Conservation (phyloP, 2,329 filamentous ascomycete species). For the Penicillium sp. region DNA sequence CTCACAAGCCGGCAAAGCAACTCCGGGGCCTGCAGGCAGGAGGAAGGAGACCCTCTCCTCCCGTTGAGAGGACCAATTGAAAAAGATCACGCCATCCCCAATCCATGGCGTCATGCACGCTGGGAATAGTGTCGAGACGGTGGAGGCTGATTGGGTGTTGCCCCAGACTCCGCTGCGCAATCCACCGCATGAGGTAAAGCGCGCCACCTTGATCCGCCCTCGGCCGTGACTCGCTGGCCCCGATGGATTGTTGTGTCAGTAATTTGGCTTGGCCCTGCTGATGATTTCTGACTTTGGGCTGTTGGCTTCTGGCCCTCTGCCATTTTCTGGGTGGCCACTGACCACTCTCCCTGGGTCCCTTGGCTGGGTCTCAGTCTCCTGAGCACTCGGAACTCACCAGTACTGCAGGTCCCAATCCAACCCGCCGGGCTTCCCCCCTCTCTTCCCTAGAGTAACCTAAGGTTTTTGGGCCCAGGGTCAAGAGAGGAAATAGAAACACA, state of each 20-base stretch:
- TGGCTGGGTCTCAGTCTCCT: background rate
- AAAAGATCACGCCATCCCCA: conserved; percentile 27
- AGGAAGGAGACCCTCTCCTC: background rate
- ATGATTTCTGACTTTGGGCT: background rate
- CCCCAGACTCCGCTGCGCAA: conserved; percentile 28
- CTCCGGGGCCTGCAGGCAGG: conserved; percentile 22
- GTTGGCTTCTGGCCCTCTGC: conserved; percentile 1
- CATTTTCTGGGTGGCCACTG: background rate
- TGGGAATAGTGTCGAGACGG: conserved; percentile 31
- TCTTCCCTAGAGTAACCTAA: background rate
- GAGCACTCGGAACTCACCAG: conserved; percentile 1
- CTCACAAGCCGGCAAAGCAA: conserved; percentile 13
- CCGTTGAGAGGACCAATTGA: conserved; percentile 18
- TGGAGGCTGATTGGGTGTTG: conserved; percentile 22
- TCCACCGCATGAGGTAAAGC: conserved; percentile 29
- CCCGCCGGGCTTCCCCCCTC: background rate
- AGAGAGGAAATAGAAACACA: background rate
- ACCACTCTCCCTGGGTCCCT: background rate
- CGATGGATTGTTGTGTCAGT: background rate
- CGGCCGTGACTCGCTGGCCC: conserved; percentile 14
- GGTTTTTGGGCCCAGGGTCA: background rate
- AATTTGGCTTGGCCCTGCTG: background rate
- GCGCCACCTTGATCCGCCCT: conserved; percentile 33
- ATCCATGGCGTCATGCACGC: conserved; percentile 37
- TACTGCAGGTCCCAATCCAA: conserved; percentile 12